phyloP scores from a whole-genome alignment of 257 asterid genomes.

The Eustoma russellianum region DNA sequence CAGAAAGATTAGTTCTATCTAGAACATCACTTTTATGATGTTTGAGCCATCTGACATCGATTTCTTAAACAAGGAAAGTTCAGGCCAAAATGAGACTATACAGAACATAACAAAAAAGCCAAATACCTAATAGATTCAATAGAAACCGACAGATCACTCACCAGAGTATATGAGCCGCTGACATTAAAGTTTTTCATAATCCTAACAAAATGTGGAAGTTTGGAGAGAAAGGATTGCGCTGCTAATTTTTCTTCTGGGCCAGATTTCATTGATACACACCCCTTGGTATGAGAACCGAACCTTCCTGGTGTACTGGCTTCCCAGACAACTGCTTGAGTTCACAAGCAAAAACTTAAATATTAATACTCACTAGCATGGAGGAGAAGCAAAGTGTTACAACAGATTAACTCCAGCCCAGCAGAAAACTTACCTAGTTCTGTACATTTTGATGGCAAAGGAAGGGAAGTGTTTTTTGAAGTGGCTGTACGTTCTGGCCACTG shows the following conservation, averaged over 20 bases:
- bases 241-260: constrained; percentile 93
- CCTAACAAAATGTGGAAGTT: constrained; percentile 76
- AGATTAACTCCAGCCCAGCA: constrained; percentile 3
- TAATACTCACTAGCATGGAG: no score
- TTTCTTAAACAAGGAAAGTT: neutral
- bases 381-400: neutral
- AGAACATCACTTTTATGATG: neutral
- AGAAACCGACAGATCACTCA: constrained; percentile 29
- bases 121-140: neutral
- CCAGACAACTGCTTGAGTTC: constrained; percentile 32
- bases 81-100: neutral
- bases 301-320: constrained; percentile 41
- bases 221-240: constrained; percentile 63
- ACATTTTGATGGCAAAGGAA: no score
- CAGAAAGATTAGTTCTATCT: no score
- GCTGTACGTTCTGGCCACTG: constrained; percentile 23
- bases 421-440: constrained; percentile 43
- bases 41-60: neutral
- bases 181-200: constrained; percentile 86
- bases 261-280: constrained; percentile 83
- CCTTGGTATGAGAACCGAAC: constrained; percentile 54
- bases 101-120: neutral
- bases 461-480: no score
- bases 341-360: constrained; percentile 9
- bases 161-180: constrained; percentile 88